phyloP scores from a whole-genome alignment of 345 rosid species.

The Acer campestre region DNA sequence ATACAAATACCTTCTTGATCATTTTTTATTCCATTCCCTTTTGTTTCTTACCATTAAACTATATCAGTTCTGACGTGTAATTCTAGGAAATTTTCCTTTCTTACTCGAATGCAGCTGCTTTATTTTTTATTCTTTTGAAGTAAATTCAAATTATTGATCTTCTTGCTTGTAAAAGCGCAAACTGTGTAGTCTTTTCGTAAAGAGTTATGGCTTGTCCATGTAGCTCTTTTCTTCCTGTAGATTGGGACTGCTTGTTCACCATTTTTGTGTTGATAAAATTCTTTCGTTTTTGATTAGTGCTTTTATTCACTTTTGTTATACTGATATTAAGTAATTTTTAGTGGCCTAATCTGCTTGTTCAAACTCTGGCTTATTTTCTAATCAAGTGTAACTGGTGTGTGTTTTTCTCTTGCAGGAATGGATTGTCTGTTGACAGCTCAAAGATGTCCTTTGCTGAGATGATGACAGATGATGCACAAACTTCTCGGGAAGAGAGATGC shows the following conservation, averaged over 20 bases:
- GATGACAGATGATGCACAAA: slow-evolving; percentile 95
- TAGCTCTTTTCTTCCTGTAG: neutral
- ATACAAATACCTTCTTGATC: neutral
- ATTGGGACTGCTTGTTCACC: neutral
- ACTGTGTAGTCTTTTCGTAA: neutral
- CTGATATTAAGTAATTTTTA: neutral
- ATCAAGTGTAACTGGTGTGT: slow-evolving; percentile 15
- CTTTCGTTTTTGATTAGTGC: neutral
- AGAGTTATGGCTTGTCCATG: neutral
- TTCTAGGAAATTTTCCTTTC: neutral
- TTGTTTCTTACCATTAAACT: slow-evolving; percentile 9
- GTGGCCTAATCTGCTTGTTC: neutral
- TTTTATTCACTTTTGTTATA: neutral
- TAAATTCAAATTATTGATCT: neutral
- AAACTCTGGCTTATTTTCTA: neutral
- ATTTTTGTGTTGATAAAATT: neutral
- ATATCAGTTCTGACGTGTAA: neutral
- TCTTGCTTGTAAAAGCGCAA: neutral
- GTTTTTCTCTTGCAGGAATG: slow-evolving; percentile 69
- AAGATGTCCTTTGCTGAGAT: slow-evolving; percentile 86
- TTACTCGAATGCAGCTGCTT: neutral
- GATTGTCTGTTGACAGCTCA: slow-evolving; percentile 61
- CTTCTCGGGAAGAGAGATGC: slow-evolving; percentile 98
- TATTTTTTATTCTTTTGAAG: neutral
- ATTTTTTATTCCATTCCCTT: slow-evolving; percentile 6